Evolutionary conservation across 1,284 basidiomycete genomes (phyloP), one percentile per base, ranked within the genome.

Genomic region (Calocybe gambosa): DNA sequence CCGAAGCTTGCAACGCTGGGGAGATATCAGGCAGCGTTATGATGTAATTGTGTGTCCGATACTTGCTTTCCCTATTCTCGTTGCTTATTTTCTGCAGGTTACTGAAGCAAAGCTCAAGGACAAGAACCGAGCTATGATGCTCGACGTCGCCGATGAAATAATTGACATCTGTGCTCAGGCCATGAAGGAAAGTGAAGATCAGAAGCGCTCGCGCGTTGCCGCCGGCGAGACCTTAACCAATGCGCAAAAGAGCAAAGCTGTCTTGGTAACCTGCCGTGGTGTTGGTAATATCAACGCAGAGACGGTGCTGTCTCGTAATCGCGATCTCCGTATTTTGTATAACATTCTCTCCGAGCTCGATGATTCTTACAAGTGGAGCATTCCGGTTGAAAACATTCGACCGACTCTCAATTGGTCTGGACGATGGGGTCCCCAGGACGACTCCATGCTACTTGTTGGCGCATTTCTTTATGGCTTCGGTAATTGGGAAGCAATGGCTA

Each of bases 211-310:
- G 16, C 82, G 85, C 53, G 70, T 85, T 49, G 85, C 86, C 45
- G 81, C 85, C 18, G 93, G 93, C 44, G 93, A 97, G 67, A 81
- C 86, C 0, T 67, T 89, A 55, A 86, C 83, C 15, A 89, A 89
- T 56, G 85, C 86, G 8, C 86, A 89, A 68, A 92, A 93, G 69
- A 91, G 89, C 74, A 97, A 98, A 65, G 96, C 95, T 0, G 90
- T 98, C 41, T 78, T 98, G 34, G 88, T 98, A 55, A 84, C 85
- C 12, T 97, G 87, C 73, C 82, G 89, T 49, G 86, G 85, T 45
- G 92, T 98, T 46, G 78, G 85, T 47, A 92, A 91, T 58, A 93
- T 99, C 74, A 99, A 99, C 62, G 96, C 96, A 15, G 95, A 98
- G 65, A 99, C 96, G 0, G 88, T 97, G 33, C 78, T 97, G 43